phyloP scores from a whole-genome alignment of 805 yeast species.

The Ogataea neopini region DNA sequence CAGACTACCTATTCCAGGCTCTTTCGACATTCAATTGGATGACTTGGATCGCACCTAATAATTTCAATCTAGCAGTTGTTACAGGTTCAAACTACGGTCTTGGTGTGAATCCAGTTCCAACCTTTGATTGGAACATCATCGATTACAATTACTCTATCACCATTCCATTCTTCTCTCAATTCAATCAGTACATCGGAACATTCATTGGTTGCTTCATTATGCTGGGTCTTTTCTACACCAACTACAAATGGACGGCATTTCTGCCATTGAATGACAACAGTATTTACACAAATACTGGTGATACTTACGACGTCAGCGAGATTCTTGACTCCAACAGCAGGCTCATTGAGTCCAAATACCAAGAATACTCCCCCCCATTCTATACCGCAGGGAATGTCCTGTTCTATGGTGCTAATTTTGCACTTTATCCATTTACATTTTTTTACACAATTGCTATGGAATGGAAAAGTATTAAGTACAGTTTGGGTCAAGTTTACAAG shows the following conservation, averaged over 20 bases:
- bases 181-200: slow-evolving; percentile 48
- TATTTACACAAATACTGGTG: slow-evolving; percentile 53
- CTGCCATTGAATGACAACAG: slow-evolving; percentile 56
- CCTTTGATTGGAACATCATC: slow-evolving; percentile 70
- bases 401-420: slow-evolving; percentile 63
- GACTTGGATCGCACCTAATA: slow-evolving; percentile 65
- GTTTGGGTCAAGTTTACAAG: slow-evolving; percentile 26
- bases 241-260: slow-evolving; percentile 52
- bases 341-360: slow-evolving; percentile 49
- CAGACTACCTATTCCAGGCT: slow-evolving; percentile 59
- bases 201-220: slow-evolving; percentile 53
- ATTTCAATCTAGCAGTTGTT: slow-evolving; percentile 60
- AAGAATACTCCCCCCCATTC: slow-evolving; percentile 63
- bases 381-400: slow-evolving; percentile 58
- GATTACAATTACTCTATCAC: slow-evolving; percentile 60
- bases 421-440: slow-evolving; percentile 62
- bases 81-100: slow-evolving; percentile 65
- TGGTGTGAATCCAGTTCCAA: slow-evolving; percentile 59
- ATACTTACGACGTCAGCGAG: slow-evolving; percentile 48
- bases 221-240: slow-evolving; percentile 54
- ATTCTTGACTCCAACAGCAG: slow-evolving; percentile 45
- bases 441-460: slow-evolving; percentile 41
- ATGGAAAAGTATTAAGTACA: slow-evolving; percentile 12
- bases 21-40: slow-evolving; percentile 63
- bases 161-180: slow-evolving; percentile 54